A percentile compares a stretch with the other conserved stretches of the same genome.
phyloP scores from a whole-genome alignment of 129 eudicot genomes.

The Centaurea solstitialis region DNA sequence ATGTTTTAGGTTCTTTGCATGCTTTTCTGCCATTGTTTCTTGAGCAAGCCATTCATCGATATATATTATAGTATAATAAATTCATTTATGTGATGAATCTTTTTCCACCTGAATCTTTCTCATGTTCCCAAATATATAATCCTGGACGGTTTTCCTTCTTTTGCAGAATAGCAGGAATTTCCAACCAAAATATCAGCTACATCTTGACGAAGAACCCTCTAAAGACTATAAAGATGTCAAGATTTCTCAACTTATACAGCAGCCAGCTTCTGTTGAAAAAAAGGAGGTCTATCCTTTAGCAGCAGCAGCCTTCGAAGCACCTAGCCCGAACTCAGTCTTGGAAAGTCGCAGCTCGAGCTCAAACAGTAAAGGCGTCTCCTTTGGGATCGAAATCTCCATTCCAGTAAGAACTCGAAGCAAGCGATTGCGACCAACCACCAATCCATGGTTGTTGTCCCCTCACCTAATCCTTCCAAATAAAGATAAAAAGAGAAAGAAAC shows the following conservation, averaged over 20 bases:
- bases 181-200: constrained; percentile 7
- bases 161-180: constrained; percentile 25
- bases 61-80: not conserved
- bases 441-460: constrained; percentile 45
- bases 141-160: not conserved
- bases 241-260: constrained; percentile 33
- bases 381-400: constrained; percentile 28
- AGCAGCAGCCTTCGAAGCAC: constrained; percentile 40
- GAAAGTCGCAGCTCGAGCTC: constrained; percentile 71
- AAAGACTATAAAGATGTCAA: constrained; percentile 9
- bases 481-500: constrained; percentile 38
- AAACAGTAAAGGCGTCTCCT: constrained; percentile 37
- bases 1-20: not conserved
- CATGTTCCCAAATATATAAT: not conserved
- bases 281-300: constrained; percentile 16
- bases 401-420: constrained; percentile 63
- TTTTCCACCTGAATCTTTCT: not conserved
- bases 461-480: constrained; percentile 33
- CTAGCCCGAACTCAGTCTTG: constrained; percentile 72
- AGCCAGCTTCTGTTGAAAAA: constrained; percentile 27
- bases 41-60: not conserved
- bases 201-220: constrained; percentile 16
- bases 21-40: not conserved
- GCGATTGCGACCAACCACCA: constrained; percentile 46
- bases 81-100: not conserved